Conservation (phyloP, 352 stramenopile genomes). For the Phytopythium oedochilum region DNA sequence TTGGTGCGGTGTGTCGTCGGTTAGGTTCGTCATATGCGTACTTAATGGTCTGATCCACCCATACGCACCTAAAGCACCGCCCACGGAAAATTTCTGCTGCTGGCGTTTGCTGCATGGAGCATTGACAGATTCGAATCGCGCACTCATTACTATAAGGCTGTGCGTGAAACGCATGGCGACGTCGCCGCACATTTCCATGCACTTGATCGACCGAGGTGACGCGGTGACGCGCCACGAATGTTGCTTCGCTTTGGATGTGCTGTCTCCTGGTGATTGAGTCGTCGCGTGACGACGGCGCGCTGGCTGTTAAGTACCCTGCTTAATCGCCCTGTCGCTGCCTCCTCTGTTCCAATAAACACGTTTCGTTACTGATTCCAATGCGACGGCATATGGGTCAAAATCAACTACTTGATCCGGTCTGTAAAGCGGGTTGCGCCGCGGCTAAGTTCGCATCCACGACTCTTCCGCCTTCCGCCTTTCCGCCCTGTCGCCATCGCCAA, state of each 20-base stretch:
- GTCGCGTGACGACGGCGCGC: conserved; percentile 1
- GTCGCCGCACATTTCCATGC: not conserved
- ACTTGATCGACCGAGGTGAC: not conserved
- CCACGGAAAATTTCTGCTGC: too few species aligned
- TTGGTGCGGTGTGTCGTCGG: too few species aligned
- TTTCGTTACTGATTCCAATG: too few species aligned
- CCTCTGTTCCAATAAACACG: not conserved
- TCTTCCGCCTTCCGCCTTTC: not conserved
- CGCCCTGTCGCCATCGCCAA: not conserved
- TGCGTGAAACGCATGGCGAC: conserved; percentile 1
- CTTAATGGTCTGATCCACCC: too few species aligned
- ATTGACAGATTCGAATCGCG: too few species aligned
- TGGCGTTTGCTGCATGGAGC: too few species aligned
- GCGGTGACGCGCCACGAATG: conserved; percentile 6
- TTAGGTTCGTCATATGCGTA: too few species aligned
- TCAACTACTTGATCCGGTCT: not conserved
- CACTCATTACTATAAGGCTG: too few species aligned
- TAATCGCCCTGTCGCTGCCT: not conserved
- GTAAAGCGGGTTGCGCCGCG: not conserved
- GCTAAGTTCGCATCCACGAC: conserved; percentile 1
- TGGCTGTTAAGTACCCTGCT: not conserved
- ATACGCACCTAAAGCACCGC: too few species aligned
- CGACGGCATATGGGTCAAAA: too few species aligned
- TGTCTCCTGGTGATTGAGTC: not conserved
- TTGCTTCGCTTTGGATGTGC: too few species aligned